Evolutionary conservation across 2,329 filamentous ascomycete species (phyloP), one percentile per base, ranked within the genome.

Genomic region (Trichoderma sp.): DNA sequence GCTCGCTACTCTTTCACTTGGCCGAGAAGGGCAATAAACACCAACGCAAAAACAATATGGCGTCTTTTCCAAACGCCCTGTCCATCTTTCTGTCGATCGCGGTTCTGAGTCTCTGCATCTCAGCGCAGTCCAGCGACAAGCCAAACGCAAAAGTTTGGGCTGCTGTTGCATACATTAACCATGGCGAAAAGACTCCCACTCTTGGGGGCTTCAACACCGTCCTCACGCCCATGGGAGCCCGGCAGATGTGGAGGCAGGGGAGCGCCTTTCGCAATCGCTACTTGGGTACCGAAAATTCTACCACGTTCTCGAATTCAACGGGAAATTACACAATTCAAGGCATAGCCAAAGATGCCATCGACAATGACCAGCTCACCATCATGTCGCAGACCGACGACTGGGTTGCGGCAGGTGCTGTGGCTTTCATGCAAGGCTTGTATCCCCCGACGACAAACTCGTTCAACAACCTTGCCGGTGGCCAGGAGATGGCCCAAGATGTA

Each of bases 381-480:
- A 74, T 82, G 36, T 82, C 84, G 24, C 83, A 78, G 43, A 77
- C 80, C 5, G 82, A 86, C 65, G 78, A 81, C 30, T 86, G 82
- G 77, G 77, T 95, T 36, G 88, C 90, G 66, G 90, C 87, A 73
- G 90, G 93, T 3, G 93, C 93, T 39, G 84, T 88, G 66, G 93
- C 91, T 0, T 97, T 97, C 81, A 82, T 96, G 76, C 94, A 97
- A 79, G 94, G 92, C 5, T 84, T 97, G 4, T 97, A 97, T 78
- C 94, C 94, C 3, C 93, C 93, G 0, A 86, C 87, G 0, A 84
- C 85, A 4, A 73, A 77, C 11, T 74, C 76, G 0, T 83, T 82
- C 43, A 74, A 75, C 43, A 70, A 71, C 14, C 70, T 70, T 24
- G 78, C 77, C 14, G 81, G 79, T 4, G 80, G 79, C 26, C 58